phyloP scores from a whole-genome alignment of 2,329 filamentous ascomycete genomes.

The Exophiala aquamarina region DNA sequence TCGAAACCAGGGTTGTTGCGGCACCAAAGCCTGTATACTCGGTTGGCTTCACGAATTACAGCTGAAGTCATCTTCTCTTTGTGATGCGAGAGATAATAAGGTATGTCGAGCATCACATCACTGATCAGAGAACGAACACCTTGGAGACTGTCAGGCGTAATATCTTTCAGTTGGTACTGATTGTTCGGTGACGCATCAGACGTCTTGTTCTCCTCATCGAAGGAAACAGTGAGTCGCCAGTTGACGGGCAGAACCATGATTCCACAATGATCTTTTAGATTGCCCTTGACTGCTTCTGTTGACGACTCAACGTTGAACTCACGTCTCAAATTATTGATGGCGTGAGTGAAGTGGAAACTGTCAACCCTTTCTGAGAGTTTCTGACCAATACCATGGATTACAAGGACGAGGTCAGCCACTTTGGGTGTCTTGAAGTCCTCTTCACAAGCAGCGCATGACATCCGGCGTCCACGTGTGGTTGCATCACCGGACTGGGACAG shows the following conservation, averaged over 20 bases:
- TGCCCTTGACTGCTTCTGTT: slow-evolving; percentile 69
- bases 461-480: slow-evolving; percentile 21
- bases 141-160: slow-evolving; percentile 86
- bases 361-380: slow-evolving; percentile 93
- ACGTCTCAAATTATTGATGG: slow-evolving; percentile 85
- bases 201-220: slow-evolving; percentile 69
- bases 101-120: slow-evolving; percentile 97
- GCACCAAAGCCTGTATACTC: slow-evolving; percentile 95
- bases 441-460: slow-evolving; percentile 61
- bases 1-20: slow-evolving; percentile 86
- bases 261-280: slow-evolving; percentile 75
- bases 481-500: slow-evolving; percentile 29
- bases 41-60: slow-evolving; percentile 85
- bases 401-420: slow-evolving; percentile 83
- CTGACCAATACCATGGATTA: slow-evolving; percentile 94
- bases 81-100: slow-evolving; percentile 95
- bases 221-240: slow-evolving; percentile 84
- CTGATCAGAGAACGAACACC: slow-evolving; percentile 92
- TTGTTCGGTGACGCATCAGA: slow-evolving; percentile 55
- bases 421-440: slow-evolving; percentile 57
- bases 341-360: slow-evolving; percentile 95
- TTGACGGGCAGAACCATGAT: slow-evolving; percentile 95
- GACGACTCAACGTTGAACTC: slow-evolving; percentile 82
- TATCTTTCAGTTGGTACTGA: slow-evolving; percentile 76
- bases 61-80: slow-evolving; percentile 93